Evolutionary conservation across 1,284 basidiomycete genomes (phyloP).

Genomic region (Cutaneotrichosporon mucoides): DNA sequence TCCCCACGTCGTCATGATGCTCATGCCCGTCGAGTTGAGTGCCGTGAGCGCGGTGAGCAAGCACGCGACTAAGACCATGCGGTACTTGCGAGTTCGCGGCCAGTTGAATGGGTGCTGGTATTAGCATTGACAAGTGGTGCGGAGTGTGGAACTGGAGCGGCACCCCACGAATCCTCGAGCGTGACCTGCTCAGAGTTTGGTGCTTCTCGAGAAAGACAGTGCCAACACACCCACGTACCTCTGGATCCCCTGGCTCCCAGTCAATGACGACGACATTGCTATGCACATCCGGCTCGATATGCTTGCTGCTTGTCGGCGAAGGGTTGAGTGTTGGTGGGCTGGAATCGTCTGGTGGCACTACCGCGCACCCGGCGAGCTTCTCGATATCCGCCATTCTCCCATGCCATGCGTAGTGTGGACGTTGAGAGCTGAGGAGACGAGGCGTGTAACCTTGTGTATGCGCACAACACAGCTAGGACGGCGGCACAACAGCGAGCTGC

Average conservation of each 20-base stretch:
- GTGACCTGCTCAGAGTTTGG: no score
- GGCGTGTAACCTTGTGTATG: no score
- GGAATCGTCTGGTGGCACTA: not conserved
- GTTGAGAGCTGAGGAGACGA: no score
- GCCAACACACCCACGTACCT: no score
- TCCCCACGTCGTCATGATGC: conserved; percentile 28
- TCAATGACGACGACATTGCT: not conserved
- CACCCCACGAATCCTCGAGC: no score
- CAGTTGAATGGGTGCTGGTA: conserved; percentile 27
- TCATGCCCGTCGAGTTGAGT: conserved; percentile 22
- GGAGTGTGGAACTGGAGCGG: no score
- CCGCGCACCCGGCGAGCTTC: not conserved
- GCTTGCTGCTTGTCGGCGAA: not conserved
- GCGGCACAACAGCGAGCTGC: no score
- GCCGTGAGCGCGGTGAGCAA: conserved; percentile 29
- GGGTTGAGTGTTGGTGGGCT: not conserved
- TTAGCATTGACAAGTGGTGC: not conserved
- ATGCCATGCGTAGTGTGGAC: no score
- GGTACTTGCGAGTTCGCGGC: conserved; percentile 24
- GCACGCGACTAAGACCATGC: conserved; percentile 20
- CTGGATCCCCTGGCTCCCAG: not conserved
- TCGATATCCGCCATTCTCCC: not conserved
- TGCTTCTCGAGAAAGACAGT: no score
- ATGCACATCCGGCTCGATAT: not conserved
- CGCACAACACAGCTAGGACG: no score